These are phyloP conservation scores for Pichia cabralensis DNA, from an alignment of 805 yeast species.

Conservation along the genomic window DNA sequence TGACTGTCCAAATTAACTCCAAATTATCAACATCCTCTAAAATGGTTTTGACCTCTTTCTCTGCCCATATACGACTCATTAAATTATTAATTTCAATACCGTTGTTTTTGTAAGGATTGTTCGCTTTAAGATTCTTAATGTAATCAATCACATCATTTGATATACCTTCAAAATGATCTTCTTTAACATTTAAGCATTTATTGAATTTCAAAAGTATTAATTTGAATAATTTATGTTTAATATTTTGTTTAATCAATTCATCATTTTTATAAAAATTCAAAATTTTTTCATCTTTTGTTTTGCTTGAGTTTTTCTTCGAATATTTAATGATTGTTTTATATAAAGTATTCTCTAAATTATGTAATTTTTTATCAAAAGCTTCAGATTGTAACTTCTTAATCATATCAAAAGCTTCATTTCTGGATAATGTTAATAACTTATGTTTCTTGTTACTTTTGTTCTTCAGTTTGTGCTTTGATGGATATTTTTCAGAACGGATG, in stretches of 20 bases:
- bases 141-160: conserved; percentile 16
- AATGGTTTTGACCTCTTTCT: conserved; percentile 15
- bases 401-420: conserved; percentile 34
- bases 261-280: conserved; percentile 4
- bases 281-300: not conserved
- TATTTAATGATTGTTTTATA: conserved; percentile 31
- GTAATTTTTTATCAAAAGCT: conserved; percentile 39
- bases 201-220: conserved; percentile 9
- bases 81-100: conserved; percentile 34
- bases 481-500: conserved; percentile 31
- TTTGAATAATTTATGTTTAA: conserved; percentile 16
- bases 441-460: conserved; percentile 21
- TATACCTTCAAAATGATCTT: not conserved
- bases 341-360: conserved; percentile 25
- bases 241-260: conserved; percentile 2
- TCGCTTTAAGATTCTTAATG: conserved; percentile 22
- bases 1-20: conserved; percentile 9
- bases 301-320: conserved; percentile 16
- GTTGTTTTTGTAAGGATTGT: conserved; percentile 30
- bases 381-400: conserved; percentile 36
- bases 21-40: conserved; percentile 7
- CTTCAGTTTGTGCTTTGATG: not conserved
- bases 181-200: conserved; percentile 9
- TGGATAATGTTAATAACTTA: conserved; percentile 26
- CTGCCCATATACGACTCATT: conserved; percentile 40